A percentile compares a stretch with the other conserved stretches of the same genome.
phyloP scores from a whole-genome alignment of 1,284 basidiomycete genomes.

The Apiotrichum sp. region DNA sequence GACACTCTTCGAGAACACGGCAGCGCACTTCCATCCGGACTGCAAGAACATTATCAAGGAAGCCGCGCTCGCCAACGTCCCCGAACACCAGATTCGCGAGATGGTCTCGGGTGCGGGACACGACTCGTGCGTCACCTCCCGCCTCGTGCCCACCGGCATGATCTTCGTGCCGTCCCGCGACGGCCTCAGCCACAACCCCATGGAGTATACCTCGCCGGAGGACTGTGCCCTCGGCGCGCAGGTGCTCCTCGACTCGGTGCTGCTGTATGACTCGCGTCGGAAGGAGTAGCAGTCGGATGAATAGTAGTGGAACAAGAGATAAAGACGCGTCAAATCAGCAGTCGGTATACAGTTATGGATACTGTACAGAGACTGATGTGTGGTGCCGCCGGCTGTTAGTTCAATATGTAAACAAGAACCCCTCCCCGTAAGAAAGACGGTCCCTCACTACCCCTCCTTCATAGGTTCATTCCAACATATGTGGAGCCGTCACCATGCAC shows the following conservation, averaged over 20 bases:
- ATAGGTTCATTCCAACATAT: no score
- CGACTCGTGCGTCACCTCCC: slow-evolving; percentile 22
- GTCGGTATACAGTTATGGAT: no score
- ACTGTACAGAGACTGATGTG: no score
- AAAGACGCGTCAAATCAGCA: no score
- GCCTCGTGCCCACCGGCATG: slow-evolving; percentile 27
- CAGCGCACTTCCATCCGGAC: slow-evolving; percentile 9
- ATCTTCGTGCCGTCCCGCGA: slow-evolving; percentile 32
- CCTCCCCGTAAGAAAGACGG: no score
- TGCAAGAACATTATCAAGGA: slow-evolving; percentile 7
- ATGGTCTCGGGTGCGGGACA: slow-evolving; percentile 22
- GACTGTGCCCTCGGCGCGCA: slow-evolving; percentile 18
- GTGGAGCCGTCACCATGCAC: no score
- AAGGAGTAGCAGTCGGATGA: background rate
- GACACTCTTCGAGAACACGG: slow-evolving; percentile 7
- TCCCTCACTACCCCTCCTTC: no score
- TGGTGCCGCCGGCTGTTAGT: no score
- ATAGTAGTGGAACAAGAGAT: no score
- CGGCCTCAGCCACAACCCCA: slow-evolving; percentile 29
- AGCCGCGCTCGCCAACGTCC: slow-evolving; percentile 5
- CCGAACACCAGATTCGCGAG: slow-evolving; percentile 8
- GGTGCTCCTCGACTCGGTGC: slow-evolving; percentile 21
- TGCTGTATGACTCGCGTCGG: slow-evolving; percentile 12
- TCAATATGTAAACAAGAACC: no score
- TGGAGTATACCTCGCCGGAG: slow-evolving; percentile 26